Evolutionary conservation across 2,329 filamentous ascomycete genomes (phyloP).

Genomic region (Microdochium bolleyi): DNA sequence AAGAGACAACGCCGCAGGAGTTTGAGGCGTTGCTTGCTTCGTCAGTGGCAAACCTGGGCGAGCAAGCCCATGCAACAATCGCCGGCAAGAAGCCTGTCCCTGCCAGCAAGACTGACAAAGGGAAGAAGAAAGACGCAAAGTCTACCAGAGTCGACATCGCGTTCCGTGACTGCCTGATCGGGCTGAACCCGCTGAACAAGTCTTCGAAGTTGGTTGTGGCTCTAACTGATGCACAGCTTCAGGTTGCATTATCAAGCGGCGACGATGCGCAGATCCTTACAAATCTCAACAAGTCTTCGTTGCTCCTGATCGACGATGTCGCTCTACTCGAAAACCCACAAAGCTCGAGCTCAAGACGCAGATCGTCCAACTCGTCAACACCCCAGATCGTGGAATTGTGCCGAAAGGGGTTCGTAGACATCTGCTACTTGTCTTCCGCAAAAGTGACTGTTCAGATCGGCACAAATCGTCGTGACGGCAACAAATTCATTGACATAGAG

Average conservation of each 20-base stretch:
- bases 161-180: slow-evolving; percentile 73
- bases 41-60: slow-evolving; percentile 71
- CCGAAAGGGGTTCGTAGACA: slow-evolving; percentile 69
- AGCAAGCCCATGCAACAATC: slow-evolving; percentile 47
- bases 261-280: slow-evolving; percentile 55
- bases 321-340: slow-evolving; percentile 30
- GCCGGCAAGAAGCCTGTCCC: slow-evolving; percentile 17
- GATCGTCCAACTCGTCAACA: slow-evolving; percentile 29
- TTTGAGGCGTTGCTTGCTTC: slow-evolving; percentile 68
- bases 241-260: slow-evolving; percentile 58
- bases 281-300: slow-evolving; percentile 69
- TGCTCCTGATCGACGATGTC: slow-evolving; percentile 76
- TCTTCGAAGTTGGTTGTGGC: slow-evolving; percentile 71
- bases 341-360: slow-evolving; percentile 27
- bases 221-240: slow-evolving; percentile 68
- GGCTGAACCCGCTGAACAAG: slow-evolving; percentile 72
- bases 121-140: slow-evolving; percentile 30
- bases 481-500: slow-evolving; percentile 69
- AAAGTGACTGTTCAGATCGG: slow-evolving; percentile 57
- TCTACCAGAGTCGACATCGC: slow-evolving; percentile 65
- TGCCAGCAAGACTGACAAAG: slow-evolving; percentile 8
- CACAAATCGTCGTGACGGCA: slow-evolving; percentile 44
- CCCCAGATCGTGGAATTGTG: slow-evolving; percentile 50
- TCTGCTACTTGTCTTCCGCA: slow-evolving; percentile 81
- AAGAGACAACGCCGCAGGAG: slow-evolving; percentile 62